These are phyloP conservation scores for Phaeosphaeriaceae sp. DNA, from an alignment of 2,329 filamentous ascomycete species.

Conservation along the genomic window DNA sequence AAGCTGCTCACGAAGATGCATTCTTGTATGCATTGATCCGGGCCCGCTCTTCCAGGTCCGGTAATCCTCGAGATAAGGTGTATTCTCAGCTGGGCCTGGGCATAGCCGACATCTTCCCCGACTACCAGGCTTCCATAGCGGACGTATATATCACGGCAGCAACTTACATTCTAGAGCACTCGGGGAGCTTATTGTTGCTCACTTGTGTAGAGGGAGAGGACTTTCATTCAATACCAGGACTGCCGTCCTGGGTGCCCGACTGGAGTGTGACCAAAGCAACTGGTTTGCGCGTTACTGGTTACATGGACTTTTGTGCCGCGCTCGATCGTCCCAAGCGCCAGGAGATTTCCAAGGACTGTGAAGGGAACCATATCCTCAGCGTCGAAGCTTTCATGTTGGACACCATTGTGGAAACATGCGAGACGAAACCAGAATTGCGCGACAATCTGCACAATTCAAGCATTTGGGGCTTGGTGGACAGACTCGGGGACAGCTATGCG, in stretches of 20 bases:
- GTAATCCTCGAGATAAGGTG: slow-evolving; percentile 26
- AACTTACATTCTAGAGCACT: slow-evolving; percentile 19
- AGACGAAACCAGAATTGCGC: slow-evolving; percentile 10
- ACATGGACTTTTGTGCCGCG: slow-evolving; percentile 14
- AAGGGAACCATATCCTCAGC: slow-evolving; percentile 6
- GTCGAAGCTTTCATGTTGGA: slow-evolving; percentile 10
- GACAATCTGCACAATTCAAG: slow-evolving; percentile 2
- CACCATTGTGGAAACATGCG: background rate
- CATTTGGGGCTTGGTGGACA: slow-evolving; percentile 13
- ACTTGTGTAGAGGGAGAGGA: slow-evolving; percentile 22
- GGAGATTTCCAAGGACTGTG: background rate
- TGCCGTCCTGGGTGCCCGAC: slow-evolving; percentile 31
- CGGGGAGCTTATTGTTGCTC: slow-evolving; percentile 17
- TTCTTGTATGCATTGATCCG: slow-evolving; percentile 23
- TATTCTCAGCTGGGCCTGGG: slow-evolving; percentile 23
- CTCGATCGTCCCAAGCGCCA: background rate
- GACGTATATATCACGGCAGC: slow-evolving; percentile 22
- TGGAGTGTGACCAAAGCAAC: slow-evolving; percentile 15
- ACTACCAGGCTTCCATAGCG: slow-evolving; percentile 9
- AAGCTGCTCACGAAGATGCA: slow-evolving; percentile 6
- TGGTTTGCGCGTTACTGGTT: slow-evolving; percentile 21
- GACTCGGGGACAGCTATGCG: slow-evolving; percentile 4
- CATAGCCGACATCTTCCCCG: slow-evolving; percentile 12
- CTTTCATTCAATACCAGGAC: slow-evolving; percentile 11
- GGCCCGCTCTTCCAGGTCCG: slow-evolving; percentile 13